Base-by-base conservation (phyloP, 2,329 filamentous ascomycete genomes). In the Tolypocladium sp. region DNA sequence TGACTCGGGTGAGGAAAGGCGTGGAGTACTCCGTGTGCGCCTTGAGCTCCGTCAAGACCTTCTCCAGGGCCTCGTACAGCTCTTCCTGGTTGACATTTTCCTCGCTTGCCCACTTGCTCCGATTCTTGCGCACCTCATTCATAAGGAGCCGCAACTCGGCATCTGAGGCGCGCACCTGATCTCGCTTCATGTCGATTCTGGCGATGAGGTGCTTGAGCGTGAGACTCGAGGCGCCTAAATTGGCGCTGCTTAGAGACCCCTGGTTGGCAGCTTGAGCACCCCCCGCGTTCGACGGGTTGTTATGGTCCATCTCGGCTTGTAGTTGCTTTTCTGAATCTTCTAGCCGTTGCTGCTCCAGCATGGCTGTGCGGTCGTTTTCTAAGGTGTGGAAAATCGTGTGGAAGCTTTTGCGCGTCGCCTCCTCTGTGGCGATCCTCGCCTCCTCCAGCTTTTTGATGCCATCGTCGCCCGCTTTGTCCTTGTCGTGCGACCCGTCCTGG, bases 101-200 rank as follows among this genome's bases (percentile, higher is more conserved):
- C 73, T 97, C 94, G 71, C 90, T 97, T 4, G 94, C 93, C 94
- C 94, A 99, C 76, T 99, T 99, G 74, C 93, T 97, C 68, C 94
- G 83, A 67, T 97, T 97, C 74, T 97, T 99, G 63, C 94, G 86
- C 22, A 99, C 94, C 74, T 99, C 94, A 67, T 94, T 97, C 83
- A 99, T 96, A 60, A 99, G 78, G 56, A 89, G 91, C 61, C 94
- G 86, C 61, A 99, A 79, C 70, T 99, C 93, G 30, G 92, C 89
- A 76, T 99, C 94, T 1, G 92, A 96, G 22, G 94, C 93, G 71
- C 87, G 85, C 57, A 99, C 93, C 76, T 91, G 86, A 64, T 91
- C 88, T 68, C 94, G 88, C 76, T 97, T 94, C 74, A 90, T 85
- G 73, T 99, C 94, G 69, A 99, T 97, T 59, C 92, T 86, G 49